Evolutionary conservation across 2,329 filamentous ascomycete genomes (phyloP), one percentile per base, ranked within the genome.

Genomic region (Penicillium sp.): DNA sequence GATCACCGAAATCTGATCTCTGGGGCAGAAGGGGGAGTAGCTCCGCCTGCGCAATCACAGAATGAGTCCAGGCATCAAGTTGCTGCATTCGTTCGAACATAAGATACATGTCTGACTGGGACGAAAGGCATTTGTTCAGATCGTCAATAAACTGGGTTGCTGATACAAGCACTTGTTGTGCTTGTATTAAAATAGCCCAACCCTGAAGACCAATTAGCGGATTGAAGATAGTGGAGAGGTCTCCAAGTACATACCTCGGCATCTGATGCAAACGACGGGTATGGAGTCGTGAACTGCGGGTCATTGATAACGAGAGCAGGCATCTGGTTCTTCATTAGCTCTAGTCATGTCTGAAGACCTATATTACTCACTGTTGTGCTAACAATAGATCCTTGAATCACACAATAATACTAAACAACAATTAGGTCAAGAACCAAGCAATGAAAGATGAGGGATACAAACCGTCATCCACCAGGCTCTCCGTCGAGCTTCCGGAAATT

Each of bases 381-480:
- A 31, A 72, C 69, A 49, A 74, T 73, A 4, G 71, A 69, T 22
- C 70, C 67, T 59, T 74, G 72, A 22, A 72, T 64, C 34, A 71
- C 66, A 52, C 68, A 71, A 52, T 72, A 72, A 51, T 72, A 74
- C 70, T 73, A 53, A 13, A 26, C 19, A 15, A 34, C 4, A 5
- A 33, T 51, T 22, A 52, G 49, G 21, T 24, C 17, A 39, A 6
- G 31, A 29, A 17, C 6, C 13, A 28, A 13, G 38, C 4, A n/a
- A 24, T 21, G 22, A 24, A 44, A 43, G 4, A 17, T n/a, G 10
- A 47, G 35, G 17, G 6, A 6, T 32, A 32, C 62, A 48, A 63
- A 73, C 71, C 53, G 70, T 73, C 71, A 74, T 74, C 72, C 72
- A 74, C 72, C 72, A 74, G 35, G 71, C 70, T 59, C 72, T 64